A percentile compares a stretch with the other conserved stretches of the same genome.
phyloP scores from a whole-genome alignment of 2,329 filamentous ascomycete species.

The Lecanoromycetidae sp. region DNA sequence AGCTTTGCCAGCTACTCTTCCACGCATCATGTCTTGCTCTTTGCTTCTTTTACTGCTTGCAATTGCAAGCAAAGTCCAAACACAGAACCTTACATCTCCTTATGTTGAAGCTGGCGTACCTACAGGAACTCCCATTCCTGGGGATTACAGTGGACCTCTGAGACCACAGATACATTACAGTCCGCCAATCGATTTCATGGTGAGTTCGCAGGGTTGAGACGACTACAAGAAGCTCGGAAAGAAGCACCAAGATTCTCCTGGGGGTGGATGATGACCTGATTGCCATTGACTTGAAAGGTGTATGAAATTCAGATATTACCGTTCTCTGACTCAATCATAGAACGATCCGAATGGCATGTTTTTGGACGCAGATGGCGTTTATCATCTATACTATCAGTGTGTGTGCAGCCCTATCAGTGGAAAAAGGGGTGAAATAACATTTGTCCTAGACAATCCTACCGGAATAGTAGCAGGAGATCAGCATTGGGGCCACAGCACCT shows the following conservation, averaged over 20 bases:
- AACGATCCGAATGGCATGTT: conserved; percentile 57
- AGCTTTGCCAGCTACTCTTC: not conserved
- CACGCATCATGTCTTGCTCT: conserved; percentile 7
- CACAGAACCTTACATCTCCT: conserved; percentile 15
- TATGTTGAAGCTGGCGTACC: conserved; percentile 19
- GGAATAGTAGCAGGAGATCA: conserved; percentile 43
- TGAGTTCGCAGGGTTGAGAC: not conserved
- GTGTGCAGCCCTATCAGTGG: conserved; percentile 17
- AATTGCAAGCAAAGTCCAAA: conserved; percentile 1
- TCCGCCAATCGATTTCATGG: conserved; percentile 25
- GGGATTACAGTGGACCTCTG: conserved; percentile 19
- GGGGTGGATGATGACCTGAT: no score
- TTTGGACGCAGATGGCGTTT: conserved; percentile 43
- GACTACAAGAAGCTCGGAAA: not conserved
- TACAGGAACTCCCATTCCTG: conserved; percentile 18
- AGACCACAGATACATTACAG: conserved; percentile 27
- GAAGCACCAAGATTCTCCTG: not conserved
- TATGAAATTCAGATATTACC: not conserved
- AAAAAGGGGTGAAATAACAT: not conserved
- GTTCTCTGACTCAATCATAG: conserved; percentile 16
- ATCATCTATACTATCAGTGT: conserved; percentile 56
- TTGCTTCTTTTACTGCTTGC: conserved; percentile 1
- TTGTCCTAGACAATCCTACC: conserved; percentile 36
- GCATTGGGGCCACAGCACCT: conserved; percentile 57
- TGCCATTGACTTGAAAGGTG: not conserved